These are phyloP conservation scores for Epichloe coenophiala DNA, from an alignment of 2,329 filamentous ascomycete species.

Conservation along the genomic window DNA sequence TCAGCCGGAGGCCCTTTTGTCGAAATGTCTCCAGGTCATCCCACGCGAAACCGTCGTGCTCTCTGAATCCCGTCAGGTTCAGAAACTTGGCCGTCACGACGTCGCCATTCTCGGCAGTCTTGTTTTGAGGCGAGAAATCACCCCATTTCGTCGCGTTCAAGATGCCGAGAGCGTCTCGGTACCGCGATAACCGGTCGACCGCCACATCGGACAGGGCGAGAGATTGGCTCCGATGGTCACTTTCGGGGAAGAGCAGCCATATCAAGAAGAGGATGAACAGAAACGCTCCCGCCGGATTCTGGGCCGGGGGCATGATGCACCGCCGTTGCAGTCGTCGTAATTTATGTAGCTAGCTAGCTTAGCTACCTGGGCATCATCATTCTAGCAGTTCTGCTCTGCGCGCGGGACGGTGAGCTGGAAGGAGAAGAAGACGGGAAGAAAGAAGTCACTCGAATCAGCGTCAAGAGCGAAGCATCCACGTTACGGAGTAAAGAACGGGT, in stretches of 20 bases:
- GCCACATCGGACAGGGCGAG: slow-evolving; percentile 22
- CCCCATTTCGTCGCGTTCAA: slow-evolving; percentile 46
- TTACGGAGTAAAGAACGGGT: neutral
- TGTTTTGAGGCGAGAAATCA: slow-evolving; percentile 37
- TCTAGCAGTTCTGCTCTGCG: slow-evolving; percentile 1
- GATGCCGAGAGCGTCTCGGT: slow-evolving; percentile 36
- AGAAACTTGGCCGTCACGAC: slow-evolving; percentile 30
- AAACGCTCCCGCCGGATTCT: slow-evolving; percentile 23
- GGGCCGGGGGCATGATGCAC: slow-evolving; percentile 29
- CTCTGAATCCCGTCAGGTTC: slow-evolving; percentile 65
- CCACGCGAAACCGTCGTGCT: slow-evolving; percentile 68
- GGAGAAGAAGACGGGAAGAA: neutral
- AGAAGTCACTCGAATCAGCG: neutral
- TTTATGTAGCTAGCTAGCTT: slow-evolving; percentile 2
- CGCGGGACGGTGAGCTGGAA: neutral
- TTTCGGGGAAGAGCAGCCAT: slow-evolving; percentile 25
- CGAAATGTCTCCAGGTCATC: slow-evolving; percentile 54
- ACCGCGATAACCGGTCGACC: slow-evolving; percentile 34
- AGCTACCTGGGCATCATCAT: slow-evolving; percentile 7
- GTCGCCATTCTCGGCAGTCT: slow-evolving; percentile 12
- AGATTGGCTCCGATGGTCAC: slow-evolving; percentile 20
- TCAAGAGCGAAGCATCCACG: neutral
- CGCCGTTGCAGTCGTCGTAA: slow-evolving; percentile 3
- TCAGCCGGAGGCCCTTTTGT: slow-evolving; percentile 49
- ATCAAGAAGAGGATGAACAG: slow-evolving; percentile 22